A percentile compares a stretch with the other conserved stretches of the same genome.
Evolutionary conservation across 1,284 basidiomycete genomes (phyloP).

Genomic region (Phenoliferia sp.): DNA sequence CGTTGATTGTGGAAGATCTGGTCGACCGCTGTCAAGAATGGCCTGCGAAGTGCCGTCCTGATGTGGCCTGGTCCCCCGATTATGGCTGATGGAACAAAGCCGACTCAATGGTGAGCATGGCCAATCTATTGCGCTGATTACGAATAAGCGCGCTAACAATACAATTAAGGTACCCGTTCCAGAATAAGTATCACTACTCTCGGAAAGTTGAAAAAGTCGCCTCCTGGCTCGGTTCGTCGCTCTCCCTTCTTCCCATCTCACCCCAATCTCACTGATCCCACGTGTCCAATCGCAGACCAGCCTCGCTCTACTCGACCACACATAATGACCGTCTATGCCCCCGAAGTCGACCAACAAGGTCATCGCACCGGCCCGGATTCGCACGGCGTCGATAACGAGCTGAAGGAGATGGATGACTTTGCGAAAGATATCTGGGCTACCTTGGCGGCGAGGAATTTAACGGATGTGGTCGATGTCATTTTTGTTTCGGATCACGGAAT

Average conservation of each 20-base stretch:
- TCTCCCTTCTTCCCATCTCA: background rate
- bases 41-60: conserved; percentile 71
- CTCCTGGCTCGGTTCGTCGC: conserved; percentile 22
- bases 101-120: conserved; percentile 62
- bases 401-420: conserved; percentile 67
- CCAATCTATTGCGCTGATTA: no score
- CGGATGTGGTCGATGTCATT: conserved; percentile 76
- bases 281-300: conserved; percentile 12
- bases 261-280: background rate
- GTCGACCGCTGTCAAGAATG: conserved; percentile 72
- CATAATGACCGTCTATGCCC: conserved; percentile 62
- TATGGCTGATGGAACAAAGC: conserved; percentile 58
- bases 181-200: conserved; percentile 59
- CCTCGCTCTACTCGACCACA: conserved; percentile 23
- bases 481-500: conserved; percentile 93
- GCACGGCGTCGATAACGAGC: conserved; percentile 60
- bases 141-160: no score
- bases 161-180: conserved; percentile 14
- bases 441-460: conserved; percentile 66
- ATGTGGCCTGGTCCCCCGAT: conserved; percentile 81
- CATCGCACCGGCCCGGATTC: conserved; percentile 72
- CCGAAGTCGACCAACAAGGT: conserved; percentile 53
- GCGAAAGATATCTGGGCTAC: conserved; percentile 61
- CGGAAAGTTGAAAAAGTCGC: conserved; percentile 70
- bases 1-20: conserved; percentile 58